Conservation (phyloP, 2,329 filamentous ascomycete species). For the Pyricularia grisea region DNA sequence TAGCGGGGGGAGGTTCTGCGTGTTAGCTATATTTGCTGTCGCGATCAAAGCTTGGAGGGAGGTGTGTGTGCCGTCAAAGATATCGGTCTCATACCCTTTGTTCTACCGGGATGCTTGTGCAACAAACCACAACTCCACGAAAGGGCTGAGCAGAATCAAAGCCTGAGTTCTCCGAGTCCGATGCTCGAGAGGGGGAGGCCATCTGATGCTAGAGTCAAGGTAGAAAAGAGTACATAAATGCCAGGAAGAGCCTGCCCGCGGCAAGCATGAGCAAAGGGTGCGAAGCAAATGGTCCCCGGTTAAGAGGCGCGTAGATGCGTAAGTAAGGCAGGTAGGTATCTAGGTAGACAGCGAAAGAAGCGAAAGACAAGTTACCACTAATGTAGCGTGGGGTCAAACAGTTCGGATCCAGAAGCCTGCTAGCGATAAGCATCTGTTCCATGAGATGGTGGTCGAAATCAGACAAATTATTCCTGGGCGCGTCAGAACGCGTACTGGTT, state of each 20-base stretch:
- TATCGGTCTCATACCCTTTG: slow-evolving; percentile 50
- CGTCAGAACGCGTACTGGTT: background rate
- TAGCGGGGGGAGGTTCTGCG: background rate
- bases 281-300: background rate
- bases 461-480: background rate
- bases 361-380: background rate
- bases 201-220: background rate
- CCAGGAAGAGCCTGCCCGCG: background rate
- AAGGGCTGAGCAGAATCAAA: slow-evolving; percentile 56
- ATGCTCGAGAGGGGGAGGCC: slow-evolving; percentile 7
- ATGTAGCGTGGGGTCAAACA: background rate
- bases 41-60: slow-evolving; percentile 7
- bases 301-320: background rate
- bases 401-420: background rate
- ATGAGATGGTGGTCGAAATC: background rate
- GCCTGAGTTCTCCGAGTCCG: slow-evolving; percentile 14
- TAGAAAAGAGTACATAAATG: background rate
- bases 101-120: slow-evolving; percentile 74
- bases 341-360: background rate
- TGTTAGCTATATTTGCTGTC: slow-evolving; percentile 8
- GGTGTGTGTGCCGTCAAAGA: slow-evolving; percentile 1
- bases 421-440: background rate
- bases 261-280: background rate
- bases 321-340: background rate
- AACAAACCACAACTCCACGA: slow-evolving; percentile 70